Evolutionary conservation across 768 basidiomycete genomes (phyloP).

Genomic region (Mycena albidolilacea): DNA sequence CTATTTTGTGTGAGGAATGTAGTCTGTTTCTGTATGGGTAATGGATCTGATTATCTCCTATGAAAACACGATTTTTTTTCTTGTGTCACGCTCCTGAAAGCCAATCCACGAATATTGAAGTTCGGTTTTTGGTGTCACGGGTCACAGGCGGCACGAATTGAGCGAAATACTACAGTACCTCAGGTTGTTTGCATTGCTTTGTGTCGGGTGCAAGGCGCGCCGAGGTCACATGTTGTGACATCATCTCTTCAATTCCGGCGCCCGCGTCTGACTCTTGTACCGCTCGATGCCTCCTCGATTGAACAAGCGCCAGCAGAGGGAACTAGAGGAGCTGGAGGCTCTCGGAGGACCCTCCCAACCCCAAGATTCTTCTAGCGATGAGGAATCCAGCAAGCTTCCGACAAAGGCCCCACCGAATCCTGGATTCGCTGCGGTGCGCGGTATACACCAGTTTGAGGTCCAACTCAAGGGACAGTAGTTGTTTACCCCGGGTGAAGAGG

Average conservation of each 20-base stretch:
- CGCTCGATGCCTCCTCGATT: constrained; percentile 76
- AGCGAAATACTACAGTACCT: no score
- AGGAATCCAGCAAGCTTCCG: constrained; percentile 45
- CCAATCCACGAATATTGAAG: no score
- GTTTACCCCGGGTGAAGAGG: constrained; percentile 52
- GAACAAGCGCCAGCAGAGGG: constrained; percentile 90
- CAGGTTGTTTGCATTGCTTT: neutral
- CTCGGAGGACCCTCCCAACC: constrained; percentile 56
- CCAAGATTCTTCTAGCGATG: constrained; percentile 54
- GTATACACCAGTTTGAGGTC: constrained; percentile 13
- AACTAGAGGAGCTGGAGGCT: constrained; percentile 83
- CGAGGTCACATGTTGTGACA: neutral
- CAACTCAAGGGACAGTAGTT: constrained; percentile 54
- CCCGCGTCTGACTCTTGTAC: neutral
- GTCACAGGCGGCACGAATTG: no score
- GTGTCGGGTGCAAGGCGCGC: neutral
- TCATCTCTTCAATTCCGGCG: neutral
- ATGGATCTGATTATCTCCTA: no score
- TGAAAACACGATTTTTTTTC: no score
- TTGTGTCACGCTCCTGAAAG: no score
- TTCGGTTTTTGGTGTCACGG: no score
- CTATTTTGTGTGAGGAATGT: no score
- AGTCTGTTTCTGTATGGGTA: no score
- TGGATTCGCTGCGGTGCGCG: constrained; percentile 64
- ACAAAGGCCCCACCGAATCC: constrained; percentile 38